Evolutionary conservation across 148 eudicot genomes (phyloP).

Genomic region (Euryodendron excelsum): DNA sequence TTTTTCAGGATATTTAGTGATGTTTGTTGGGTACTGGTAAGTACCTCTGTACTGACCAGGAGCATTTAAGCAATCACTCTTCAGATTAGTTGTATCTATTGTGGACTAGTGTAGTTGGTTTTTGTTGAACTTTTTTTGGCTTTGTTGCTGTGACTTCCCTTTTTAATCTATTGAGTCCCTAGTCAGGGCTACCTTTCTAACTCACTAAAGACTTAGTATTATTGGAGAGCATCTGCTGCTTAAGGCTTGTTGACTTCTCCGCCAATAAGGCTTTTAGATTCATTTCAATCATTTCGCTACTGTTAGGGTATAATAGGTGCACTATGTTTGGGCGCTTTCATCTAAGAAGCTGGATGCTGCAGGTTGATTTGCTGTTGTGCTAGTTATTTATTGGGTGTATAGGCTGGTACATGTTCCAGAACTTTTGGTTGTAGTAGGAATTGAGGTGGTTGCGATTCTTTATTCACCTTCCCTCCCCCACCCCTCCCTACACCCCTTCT

Average conservation of each 20-base stretch:
- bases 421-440: background rate
- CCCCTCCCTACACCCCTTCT: background rate
- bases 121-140: background rate
- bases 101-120: constrained; percentile 4
- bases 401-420: background rate
- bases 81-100: background rate
- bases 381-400: background rate
- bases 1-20: background rate
- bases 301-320: background rate
- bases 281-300: background rate
- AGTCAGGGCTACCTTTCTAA: background rate
- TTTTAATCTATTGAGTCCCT: background rate
- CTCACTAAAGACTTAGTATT: background rate
- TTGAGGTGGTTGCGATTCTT: background rate
- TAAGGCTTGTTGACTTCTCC: background rate
- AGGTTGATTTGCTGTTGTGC: background rate
- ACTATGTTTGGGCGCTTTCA: background rate
- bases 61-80: background rate
- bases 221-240: background rate
- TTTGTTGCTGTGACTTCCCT: background rate
- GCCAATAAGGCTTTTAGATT: background rate
- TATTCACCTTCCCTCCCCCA: background rate
- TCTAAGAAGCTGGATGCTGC: background rate
- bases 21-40: background rate
- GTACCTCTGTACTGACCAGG: background rate